Evolutionary conservation across 257 asterid species (phyloP), one percentile per base, ranked within the genome.

Genomic region (Capsicum chinense): DNA sequence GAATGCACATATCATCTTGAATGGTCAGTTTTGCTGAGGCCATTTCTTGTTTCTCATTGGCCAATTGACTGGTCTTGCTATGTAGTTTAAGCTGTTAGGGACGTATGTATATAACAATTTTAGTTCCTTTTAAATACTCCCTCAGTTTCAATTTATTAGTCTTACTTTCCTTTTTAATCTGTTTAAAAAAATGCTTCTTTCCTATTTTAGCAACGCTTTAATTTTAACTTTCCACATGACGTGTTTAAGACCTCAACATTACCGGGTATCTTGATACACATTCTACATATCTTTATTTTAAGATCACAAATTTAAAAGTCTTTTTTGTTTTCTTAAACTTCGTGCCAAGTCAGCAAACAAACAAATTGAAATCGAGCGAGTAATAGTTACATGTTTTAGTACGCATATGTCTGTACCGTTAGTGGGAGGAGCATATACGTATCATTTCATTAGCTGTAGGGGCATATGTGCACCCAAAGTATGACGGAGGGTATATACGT

Each of bases 1-100:
- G 74, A 67, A 67, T 67, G 74, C 74, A 67, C 21, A 4, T 67
- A 67, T 67, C 21, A 67, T 68, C 52, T 7, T 68, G 76, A 68
- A 68, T 68, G 76, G 76, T 37, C 52, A 7, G 76, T 68, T 68
- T 33, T 64, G 47, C 47, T 64, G 5, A 37, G 37, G 47, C n/a
- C 5, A 37, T 64, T 26, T 64, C 44, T 64, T 64, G 71, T 64
- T 21, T 64, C n/a, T 26, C 44, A 13, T 64, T 64, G 44, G 71
- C 47, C 71, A 26, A 68, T 68, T 14, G 76, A 68, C 76, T 35
- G 12, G 76, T 68, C 12, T 0, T 13, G 11, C 76, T 37, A 6
- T 4, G 26, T 68, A 68, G 12, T 68, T 68, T 68, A 44, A 37
- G 52, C 19, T 67, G n/a, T 67, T 67, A 3, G 19, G 50, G 50